Base-by-base conservation (phyloP, 345 rosid species). In the Camelina laxa region DNA sequence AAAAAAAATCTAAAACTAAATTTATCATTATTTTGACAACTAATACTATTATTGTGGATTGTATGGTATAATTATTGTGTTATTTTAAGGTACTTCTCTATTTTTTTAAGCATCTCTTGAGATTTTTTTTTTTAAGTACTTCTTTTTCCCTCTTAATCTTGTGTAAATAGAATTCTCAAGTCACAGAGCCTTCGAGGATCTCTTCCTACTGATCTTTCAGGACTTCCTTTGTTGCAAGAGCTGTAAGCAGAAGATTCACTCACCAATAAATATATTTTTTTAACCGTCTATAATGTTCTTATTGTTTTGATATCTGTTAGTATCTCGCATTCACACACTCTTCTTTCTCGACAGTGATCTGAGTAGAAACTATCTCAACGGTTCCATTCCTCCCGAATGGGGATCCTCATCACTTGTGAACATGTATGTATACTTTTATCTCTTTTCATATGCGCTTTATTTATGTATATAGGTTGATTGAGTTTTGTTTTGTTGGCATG, bases 371-470 rank as follows among this genome's bases (percentile, higher is more conserved):
- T 80, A 69, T 79, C 85, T 88, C 50, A 82, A 58, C 30, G 89
- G 89, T 55, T 66, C 87, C 17, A 74, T 86, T 48, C 92, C 83
- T 70, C 66, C 80, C 7, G 75, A 80, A 67, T 86, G 92, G 92
- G 85, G 82, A 58, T 20, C 80, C 24, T 77, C 73, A 59, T 72
- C 75, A 22, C 82, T 85, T 5, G 12, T 50, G 47, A 47, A 48
- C 57, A 36, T 85, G 89, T 87, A 82, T 31, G 69, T 72, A 65
- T 57, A 27, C n/a, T 4, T 27, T 4, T 27, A 36, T 65, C 20
- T 30, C 44, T 69, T 5, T 41, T 24, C 35, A 7, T 49, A 39
- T 49, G 19, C 22, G 13, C 31, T 39, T 9, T 2, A 27, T 42
- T 21, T 67, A 62, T 83, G 39, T 59, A 7, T 67, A 60, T 51